A percentile compares a stretch with the other conserved stretches of the same genome.
These are phyloP conservation scores for Ceraceosorus bombacis DNA, from an alignment of 1,284 basidiomycete genomes.

Conservation along the genomic window DNA sequence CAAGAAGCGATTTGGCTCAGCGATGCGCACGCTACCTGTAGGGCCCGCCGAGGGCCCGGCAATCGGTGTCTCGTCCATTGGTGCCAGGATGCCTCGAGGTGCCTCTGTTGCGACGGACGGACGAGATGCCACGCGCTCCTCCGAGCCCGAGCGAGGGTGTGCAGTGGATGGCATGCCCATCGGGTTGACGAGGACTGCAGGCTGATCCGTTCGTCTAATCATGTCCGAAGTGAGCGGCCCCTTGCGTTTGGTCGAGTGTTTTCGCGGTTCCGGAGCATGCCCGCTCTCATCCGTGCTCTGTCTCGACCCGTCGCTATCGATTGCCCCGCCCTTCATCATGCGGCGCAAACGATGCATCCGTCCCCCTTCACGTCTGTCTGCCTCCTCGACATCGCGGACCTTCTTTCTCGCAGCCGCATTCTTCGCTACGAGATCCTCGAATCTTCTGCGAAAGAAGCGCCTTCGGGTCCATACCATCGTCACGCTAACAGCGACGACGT, in stretches of 20 bases:
- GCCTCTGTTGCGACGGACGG: neutral
- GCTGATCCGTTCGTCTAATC: slow-evolving; percentile 43
- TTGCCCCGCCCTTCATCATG: slow-evolving; percentile 8
- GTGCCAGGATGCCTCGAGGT: neutral
- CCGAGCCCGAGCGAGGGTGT: neutral
- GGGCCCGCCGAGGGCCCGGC: neutral
- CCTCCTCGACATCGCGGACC: slow-evolving; percentile 43
- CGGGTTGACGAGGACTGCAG: slow-evolving; percentile 43
- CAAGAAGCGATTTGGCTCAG: neutral
- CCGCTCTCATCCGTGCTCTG: slow-evolving; percentile 14
- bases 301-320: slow-evolving; percentile 4
- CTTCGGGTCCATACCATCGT: slow-evolving; percentile 46
- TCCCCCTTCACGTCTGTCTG: slow-evolving; percentile 23
- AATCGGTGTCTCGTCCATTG: too few species aligned
- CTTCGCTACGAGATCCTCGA: slow-evolving; percentile 29
- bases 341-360: slow-evolving; percentile 33
- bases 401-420: slow-evolving; percentile 33
- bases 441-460: slow-evolving; percentile 39
- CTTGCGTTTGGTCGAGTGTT: slow-evolving; percentile 22
- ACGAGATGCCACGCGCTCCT: neutral
- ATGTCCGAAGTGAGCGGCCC: slow-evolving; percentile 41
- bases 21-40: neutral
- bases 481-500: slow-evolving; percentile 42
- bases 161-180: slow-evolving; percentile 25
- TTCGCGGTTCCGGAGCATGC: slow-evolving; percentile 14